These are phyloP conservation scores for Smallanthus sonchifolius DNA, from an alignment of 129 eudicot species.

Conservation along the genomic window DNA sequence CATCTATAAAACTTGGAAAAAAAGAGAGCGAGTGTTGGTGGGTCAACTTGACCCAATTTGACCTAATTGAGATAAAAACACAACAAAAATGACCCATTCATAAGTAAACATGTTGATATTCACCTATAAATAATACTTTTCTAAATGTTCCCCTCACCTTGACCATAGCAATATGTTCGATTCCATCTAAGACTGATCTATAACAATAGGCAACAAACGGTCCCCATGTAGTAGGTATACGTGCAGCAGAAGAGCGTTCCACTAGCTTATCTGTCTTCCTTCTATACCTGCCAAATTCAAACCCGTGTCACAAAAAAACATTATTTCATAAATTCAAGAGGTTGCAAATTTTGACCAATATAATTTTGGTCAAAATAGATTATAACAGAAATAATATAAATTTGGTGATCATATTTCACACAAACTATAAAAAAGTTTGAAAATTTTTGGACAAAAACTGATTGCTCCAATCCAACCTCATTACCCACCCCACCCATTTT, in stretches of 20 bases:
- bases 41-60: too few species aligned
- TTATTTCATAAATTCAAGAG: slow-evolving; percentile 3
- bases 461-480: background rate
- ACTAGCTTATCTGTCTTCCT: slow-evolving; percentile 80
- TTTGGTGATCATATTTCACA: background rate
- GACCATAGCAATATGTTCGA: slow-evolving; percentile 97
- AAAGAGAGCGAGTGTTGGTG: too few species aligned
- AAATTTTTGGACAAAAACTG: background rate
- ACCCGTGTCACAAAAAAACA: background rate
- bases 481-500: background rate
- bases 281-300: slow-evolving; percentile 66
- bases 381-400: background rate
- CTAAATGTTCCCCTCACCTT: slow-evolving; percentile 50
- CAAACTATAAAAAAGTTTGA: background rate
- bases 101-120: background rate
- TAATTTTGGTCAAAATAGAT: background rate
- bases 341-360: background rate
- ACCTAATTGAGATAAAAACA: background rate
- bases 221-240: slow-evolving; percentile 93
- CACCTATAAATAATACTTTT: background rate
- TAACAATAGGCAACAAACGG: slow-evolving; percentile 85
- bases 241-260: slow-evolving; percentile 85
- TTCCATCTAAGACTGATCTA: slow-evolving; percentile 77
- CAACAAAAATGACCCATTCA: background rate
- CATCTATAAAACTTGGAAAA: too few species aligned